phyloP scores from a whole-genome alignment of 176 grass and related monocot genomes.

The Carex parvula region DNA sequence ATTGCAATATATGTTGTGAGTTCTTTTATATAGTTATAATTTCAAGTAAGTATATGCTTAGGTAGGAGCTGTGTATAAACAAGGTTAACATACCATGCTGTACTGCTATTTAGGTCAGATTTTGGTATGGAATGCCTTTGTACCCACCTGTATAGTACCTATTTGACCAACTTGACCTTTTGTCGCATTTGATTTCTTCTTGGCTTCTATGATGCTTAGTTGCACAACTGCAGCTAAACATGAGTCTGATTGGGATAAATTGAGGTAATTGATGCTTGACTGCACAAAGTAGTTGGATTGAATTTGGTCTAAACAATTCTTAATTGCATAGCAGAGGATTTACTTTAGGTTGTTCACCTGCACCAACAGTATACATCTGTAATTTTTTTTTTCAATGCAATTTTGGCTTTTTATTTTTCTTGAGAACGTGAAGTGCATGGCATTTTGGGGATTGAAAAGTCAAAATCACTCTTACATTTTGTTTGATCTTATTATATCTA shows the following conservation, averaged over 20 bases:
- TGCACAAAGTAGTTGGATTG: background rate
- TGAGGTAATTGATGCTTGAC: background rate
- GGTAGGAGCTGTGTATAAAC: background rate
- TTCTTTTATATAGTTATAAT: constrained; percentile 3
- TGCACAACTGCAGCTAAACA: background rate
- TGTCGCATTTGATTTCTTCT: background rate
- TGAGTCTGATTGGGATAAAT: background rate
- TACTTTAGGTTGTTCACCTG: background rate
- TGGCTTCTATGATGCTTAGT: background rate
- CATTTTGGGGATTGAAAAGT: background rate
- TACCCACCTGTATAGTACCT: background rate
- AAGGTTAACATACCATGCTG: background rate
- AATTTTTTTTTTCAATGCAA: background rate
- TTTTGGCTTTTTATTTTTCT: background rate
- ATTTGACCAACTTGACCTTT: constrained; percentile 2
- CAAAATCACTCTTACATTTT: background rate
- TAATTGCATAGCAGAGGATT: background rate
- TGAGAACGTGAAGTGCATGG: background rate
- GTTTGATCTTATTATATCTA: background rate
- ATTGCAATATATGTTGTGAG: constrained; percentile 96
- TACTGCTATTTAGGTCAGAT: background rate
- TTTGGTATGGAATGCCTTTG: background rate
- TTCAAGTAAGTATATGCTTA: background rate
- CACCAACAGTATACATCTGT: background rate
- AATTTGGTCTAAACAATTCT: background rate